Conservation (phyloP, 139 green algal species). For the Nannochloris sp. region DNA sequence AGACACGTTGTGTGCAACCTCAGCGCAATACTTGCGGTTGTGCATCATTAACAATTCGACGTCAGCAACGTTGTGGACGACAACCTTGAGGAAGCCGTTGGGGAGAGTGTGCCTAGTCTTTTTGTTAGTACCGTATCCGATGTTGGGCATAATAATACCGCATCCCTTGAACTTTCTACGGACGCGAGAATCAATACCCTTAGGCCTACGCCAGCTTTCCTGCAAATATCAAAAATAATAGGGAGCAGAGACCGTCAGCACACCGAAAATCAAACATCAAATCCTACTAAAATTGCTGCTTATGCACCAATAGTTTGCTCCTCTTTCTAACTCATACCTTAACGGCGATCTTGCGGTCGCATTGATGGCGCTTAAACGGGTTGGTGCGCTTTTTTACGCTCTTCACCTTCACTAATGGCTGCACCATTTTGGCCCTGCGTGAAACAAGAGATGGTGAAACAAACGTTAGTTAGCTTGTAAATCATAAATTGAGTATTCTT, state of each 20-base stretch:
- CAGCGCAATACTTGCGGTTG: conserved; percentile 88
- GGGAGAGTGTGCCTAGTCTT: conserved; percentile 87
- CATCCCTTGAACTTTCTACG: conserved; percentile 95
- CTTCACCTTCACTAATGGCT: conserved; percentile 73
- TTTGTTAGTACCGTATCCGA: conserved; percentile 93
- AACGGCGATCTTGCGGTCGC: conserved; percentile 73
- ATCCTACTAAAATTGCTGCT: not conserved
- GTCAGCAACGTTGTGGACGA: conserved; percentile 88
- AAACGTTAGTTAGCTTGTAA: too few relatives aligned
- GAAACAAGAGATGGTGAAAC: too few relatives aligned
- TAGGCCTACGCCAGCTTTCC: conserved; percentile 85
- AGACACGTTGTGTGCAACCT: conserved; percentile 95
- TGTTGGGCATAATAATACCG: conserved; percentile 85
- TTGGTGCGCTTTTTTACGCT: conserved; percentile 82
- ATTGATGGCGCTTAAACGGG: conserved; percentile 85
- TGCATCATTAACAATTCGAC: conserved; percentile 98
- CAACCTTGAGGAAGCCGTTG: conserved; percentile 86
- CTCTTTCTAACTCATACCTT: conserved; percentile 37
- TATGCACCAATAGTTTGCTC: not conserved
- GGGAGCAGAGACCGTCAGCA: not conserved
- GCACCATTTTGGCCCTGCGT: conserved; percentile 78
- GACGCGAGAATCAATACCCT: conserved; percentile 96
- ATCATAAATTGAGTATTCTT: too few relatives aligned
- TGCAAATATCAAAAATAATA: conserved; percentile 24
- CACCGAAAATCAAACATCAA: not conserved